Percentiles rank a stretch among this genome's conserved stretches.
phyloP scores from a whole-genome alignment of 345 rosid species.

The Arabidopsis arenosa region DNA sequence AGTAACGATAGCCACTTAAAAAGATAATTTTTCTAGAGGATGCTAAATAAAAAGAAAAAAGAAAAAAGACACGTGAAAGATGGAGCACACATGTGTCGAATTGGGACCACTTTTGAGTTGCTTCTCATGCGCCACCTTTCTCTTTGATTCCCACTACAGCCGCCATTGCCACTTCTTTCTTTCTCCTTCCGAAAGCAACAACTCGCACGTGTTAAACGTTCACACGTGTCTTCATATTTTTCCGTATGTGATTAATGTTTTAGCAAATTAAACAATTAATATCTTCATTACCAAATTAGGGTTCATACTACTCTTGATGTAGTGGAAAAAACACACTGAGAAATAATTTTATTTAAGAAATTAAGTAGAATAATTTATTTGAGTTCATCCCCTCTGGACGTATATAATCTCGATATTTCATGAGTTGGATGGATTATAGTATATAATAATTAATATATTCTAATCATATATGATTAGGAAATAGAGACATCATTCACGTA shows the following conservation, averaged over 20 bases:
- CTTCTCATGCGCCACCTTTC: slow-evolving; percentile 14
- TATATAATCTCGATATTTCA: slow-evolving; percentile 4
- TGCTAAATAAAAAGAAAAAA: no score
- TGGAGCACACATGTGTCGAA: slow-evolving; percentile 17
- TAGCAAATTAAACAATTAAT: background rate
- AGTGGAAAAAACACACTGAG: background rate
- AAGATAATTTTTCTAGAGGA: background rate
- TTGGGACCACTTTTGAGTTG: slow-evolving; percentile 19
- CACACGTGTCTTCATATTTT: slow-evolving; percentile 14
- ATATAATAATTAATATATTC: background rate
- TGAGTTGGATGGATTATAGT: slow-evolving; percentile 12
- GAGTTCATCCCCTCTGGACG: slow-evolving; percentile 32
- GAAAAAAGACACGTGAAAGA: slow-evolving; percentile 10
- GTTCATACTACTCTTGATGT: background rate
- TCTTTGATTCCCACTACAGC: slow-evolving; percentile 30
- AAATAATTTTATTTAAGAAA: background rate
- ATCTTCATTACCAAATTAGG: background rate
- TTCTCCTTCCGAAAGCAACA: background rate
- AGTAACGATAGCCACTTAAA: background rate
- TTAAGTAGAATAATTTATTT: background rate
- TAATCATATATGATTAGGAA: slow-evolving; percentile 25
- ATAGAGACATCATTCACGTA: slow-evolving; percentile 25
- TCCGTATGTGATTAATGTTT: background rate
- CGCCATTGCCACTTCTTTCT: slow-evolving; percentile 35
- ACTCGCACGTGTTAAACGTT: background rate